Conservation (phyloP, 495 filamentous ascomycete genomes). For the Clohesyomyces aquaticus region DNA sequence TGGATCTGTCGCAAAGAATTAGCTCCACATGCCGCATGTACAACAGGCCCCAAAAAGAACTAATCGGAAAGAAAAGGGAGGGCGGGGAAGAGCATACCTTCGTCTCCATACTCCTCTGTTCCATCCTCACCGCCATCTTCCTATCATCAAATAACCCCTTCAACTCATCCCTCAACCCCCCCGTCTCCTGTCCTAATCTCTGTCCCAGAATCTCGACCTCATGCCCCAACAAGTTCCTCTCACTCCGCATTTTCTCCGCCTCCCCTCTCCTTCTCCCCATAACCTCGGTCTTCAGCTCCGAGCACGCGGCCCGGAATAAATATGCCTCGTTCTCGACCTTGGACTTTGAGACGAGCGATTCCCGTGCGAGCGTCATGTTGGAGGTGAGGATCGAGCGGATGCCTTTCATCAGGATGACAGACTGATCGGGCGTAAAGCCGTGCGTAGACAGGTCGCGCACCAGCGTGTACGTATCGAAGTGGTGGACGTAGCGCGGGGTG, state of each 20-base stretch:
- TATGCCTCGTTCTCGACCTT: constrained; percentile 89
- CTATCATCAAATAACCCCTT: constrained; percentile 96
- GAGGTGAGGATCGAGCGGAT: constrained; percentile 72
- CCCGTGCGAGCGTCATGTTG: constrained; percentile 78
- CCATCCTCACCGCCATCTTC: constrained; percentile 84
- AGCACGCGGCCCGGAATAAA: constrained; percentile 91
- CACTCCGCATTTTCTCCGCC: constrained; percentile 74
- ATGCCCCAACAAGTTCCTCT: constrained; percentile 83
- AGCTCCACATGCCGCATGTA: neutral
- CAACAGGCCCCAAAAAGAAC: constrained; percentile 40
- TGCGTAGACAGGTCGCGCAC: constrained; percentile 73
- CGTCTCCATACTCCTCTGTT: constrained; percentile 81
- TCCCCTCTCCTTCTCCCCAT: constrained; percentile 57
- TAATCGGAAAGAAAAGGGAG: no score
- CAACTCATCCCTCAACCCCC: constrained; percentile 82
- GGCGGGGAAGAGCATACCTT: no score
- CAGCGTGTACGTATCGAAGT: constrained; percentile 91
- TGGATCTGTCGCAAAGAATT: constrained; percentile 65
- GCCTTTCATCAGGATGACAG: constrained; percentile 84
- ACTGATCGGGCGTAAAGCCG: constrained; percentile 70
- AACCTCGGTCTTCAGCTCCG: constrained; percentile 84
- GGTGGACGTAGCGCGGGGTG: constrained; percentile 82
- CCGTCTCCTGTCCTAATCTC: constrained; percentile 75
- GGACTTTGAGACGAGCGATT: constrained; percentile 74
- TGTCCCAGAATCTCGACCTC: constrained; percentile 92